phyloP scores from a whole-genome alignment of 345 rosid genomes.

The Eucalyptus regnans region DNA sequence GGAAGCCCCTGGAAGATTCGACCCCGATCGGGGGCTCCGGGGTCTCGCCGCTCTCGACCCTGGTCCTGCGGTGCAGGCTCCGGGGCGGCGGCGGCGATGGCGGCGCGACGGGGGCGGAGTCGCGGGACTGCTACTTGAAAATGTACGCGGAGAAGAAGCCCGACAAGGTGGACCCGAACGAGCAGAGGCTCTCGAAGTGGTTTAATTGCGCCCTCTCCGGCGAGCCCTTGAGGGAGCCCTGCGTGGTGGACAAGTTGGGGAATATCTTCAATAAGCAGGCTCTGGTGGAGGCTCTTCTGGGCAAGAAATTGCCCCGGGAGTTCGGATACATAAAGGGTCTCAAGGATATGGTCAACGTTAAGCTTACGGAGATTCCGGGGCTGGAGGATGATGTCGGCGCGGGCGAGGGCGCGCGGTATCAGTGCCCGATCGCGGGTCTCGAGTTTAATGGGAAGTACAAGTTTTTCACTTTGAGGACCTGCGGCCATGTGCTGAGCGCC shows the following conservation, averaged over 20 bases:
- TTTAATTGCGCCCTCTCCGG: slow-evolving; percentile 67
- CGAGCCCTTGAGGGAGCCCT: slow-evolving; percentile 70
- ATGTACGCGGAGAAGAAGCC: slow-evolving; percentile 96
- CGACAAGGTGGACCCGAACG: slow-evolving; percentile 85
- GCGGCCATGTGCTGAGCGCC: slow-evolving; percentile 90
- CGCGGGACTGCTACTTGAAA: slow-evolving; percentile 92
- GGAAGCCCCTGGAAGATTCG: slow-evolving; percentile 38
- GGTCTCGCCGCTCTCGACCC: slow-evolving; percentile 46
- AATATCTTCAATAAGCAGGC: slow-evolving; percentile 80
- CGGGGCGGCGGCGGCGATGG: slow-evolving; percentile 97
- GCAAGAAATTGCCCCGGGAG: slow-evolving; percentile 64
- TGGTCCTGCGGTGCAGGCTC: slow-evolving; percentile 40
- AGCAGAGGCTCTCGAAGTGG: slow-evolving; percentile 89
- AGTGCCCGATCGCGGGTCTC: slow-evolving; percentile 70
- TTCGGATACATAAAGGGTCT: slow-evolving; percentile 66
- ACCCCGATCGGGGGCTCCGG: slow-evolving; percentile 21
- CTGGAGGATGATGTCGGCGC: slow-evolving; percentile 8
- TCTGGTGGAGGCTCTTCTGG: slow-evolving; percentile 55
- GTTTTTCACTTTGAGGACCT: slow-evolving; percentile 58
- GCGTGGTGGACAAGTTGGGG: slow-evolving; percentile 80
- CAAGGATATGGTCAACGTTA: slow-evolving; percentile 66
- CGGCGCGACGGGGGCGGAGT: slow-evolving; percentile 96
- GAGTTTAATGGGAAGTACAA: slow-evolving; percentile 85
- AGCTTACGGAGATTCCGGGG: slow-evolving; percentile 43
- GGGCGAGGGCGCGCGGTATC: slow-evolving; percentile 32